A percentile compares a stretch with the other conserved stretches of the same genome.
Conservation (phyloP, 192 early-diverging fungal genomes). For the Coemansia sp. region DNA sequence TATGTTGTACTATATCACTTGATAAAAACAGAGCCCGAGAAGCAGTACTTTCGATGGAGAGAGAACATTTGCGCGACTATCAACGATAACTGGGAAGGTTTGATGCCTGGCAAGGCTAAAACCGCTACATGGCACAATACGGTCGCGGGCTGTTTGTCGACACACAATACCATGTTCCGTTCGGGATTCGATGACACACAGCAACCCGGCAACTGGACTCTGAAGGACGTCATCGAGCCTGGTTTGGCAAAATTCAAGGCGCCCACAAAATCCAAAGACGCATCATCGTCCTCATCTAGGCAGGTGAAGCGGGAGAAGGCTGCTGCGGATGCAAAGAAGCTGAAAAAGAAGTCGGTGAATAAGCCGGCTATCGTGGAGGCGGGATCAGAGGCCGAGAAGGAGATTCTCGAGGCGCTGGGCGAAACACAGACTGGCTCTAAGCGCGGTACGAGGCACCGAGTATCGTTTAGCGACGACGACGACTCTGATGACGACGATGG, state of each 20-base stretch:
- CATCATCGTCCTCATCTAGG: constrained; percentile 28
- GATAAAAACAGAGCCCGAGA: constrained; percentile 62
- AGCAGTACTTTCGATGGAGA: constrained; percentile 78
- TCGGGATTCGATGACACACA: constrained; percentile 76
- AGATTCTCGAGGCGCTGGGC: constrained; percentile 46
- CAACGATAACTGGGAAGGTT: constrained; percentile 73
- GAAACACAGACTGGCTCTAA: constrained; percentile 26
- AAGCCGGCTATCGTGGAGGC: constrained; percentile 10
- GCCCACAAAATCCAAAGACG: constrained; percentile 23
- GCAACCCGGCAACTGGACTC: constrained; percentile 67
- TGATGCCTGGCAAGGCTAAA: constrained; percentile 71
- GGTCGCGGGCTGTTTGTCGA: constrained; percentile 81
- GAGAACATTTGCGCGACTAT: constrained; percentile 83
- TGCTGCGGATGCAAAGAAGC: constrained; percentile 32
- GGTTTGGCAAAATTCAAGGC: constrained; percentile 29
- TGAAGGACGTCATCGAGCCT: constrained; percentile 25
- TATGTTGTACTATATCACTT: constrained; percentile 79
- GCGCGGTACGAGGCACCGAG: constrained; percentile 31
- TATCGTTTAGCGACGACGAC: constrained; percentile 58
- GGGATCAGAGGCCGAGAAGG: constrained; percentile 41
- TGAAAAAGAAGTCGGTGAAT: constrained; percentile 9
- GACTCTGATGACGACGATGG: constrained; percentile 21
- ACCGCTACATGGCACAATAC: constrained; percentile 87
- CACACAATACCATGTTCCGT: constrained; percentile 71
- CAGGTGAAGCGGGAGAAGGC: constrained; percentile 61